Evolutionary conservation across 805 yeast genomes (phyloP).

Genomic region (Scheffersomyces ergatensis): DNA sequence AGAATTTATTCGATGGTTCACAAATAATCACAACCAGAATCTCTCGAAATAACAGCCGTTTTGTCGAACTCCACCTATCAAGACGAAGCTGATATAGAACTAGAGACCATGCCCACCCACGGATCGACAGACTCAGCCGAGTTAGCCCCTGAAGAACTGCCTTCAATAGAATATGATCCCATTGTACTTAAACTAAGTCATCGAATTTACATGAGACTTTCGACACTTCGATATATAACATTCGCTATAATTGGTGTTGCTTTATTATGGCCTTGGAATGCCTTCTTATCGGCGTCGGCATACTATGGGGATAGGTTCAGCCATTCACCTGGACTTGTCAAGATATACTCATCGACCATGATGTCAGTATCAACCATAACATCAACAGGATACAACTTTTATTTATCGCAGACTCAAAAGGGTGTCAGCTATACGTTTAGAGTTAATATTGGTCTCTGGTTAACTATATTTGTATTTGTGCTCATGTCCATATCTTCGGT

Average conservation of each 20-base stretch:
- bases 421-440: slow-evolving; percentile 58
- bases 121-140: background rate
- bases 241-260: slow-evolving; percentile 74
- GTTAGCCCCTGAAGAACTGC: background rate
- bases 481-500: slow-evolving; percentile 54
- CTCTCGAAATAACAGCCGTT: background rate
- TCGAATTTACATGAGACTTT: slow-evolving; percentile 7
- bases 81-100: background rate
- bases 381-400: slow-evolving; percentile 56
- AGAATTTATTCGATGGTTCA: background rate
- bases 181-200: slow-evolving; percentile 11
- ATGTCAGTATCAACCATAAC: slow-evolving; percentile 81
- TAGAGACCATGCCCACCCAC: background rate
- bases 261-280: slow-evolving; percentile 95
- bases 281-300: slow-evolving; percentile 80
- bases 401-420: slow-evolving; percentile 63
- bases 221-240: slow-evolving; percentile 48
- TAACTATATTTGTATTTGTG: slow-evolving; percentile 59
- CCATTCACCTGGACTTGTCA: slow-evolving; percentile 47
- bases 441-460: slow-evolving; percentile 55
- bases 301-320: slow-evolving; percentile 68
- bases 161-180: slow-evolving; percentile 12
- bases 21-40: too few relatives aligned
- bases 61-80: background rate
- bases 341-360: slow-evolving; percentile 74